Evolutionary conservation across 2,329 filamentous ascomycete genomes (phyloP).

Genomic region (Exophiala sp.): DNA sequence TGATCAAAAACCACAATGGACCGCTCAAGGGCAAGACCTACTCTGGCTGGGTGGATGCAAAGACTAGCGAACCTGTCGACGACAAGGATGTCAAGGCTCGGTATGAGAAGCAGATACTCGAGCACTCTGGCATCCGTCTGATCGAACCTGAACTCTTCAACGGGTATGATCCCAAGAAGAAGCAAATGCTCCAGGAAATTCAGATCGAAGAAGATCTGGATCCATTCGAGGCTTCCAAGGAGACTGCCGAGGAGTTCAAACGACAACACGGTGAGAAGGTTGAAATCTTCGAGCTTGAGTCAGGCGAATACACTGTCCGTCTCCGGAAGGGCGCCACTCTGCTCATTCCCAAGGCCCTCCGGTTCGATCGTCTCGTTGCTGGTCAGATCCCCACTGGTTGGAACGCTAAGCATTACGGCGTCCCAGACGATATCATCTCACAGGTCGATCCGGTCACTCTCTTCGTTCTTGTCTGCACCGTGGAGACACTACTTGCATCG

Average conservation of each 20-base stretch:
- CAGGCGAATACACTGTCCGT: conserved; percentile 89
- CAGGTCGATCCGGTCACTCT: conserved; percentile 97
- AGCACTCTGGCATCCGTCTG: conserved; percentile 94
- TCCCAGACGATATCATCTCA: conserved; percentile 94
- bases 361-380: conserved; percentile 94
- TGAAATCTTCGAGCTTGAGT: conserved; percentile 94
- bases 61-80: conserved; percentile 90
- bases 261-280: conserved; percentile 96
- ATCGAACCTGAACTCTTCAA: conserved; percentile 97
- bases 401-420: conserved; percentile 93
- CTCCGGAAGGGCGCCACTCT: conserved; percentile 93
- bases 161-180: conserved; percentile 97
- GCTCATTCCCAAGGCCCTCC: conserved; percentile 93
- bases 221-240: conserved; percentile 94
- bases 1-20: conserved; percentile 98
- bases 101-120: conserved; percentile 94
- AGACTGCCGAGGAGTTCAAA: conserved; percentile 96
- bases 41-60: conserved; percentile 91
- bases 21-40: conserved; percentile 94
- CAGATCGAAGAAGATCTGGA: conserved; percentile 96
- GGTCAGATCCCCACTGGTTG: conserved; percentile 96
- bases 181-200: conserved; percentile 95
- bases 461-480: conserved; percentile 89
- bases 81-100: conserved; percentile 97
- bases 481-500: conserved; percentile 82